phyloP scores from a whole-genome alignment of 129 eudicot genomes.

The sunflower (Helianthus annuus) region HanXRQr2.0-SUNRISE NC_035445.2:6297769-6298268 shows the following conservation, averaged over 20 bases:
- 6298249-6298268: conserved; percentile 90
- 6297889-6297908: conserved; percentile 88
- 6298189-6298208: conserved; percentile 96
- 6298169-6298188: conserved; percentile 92
- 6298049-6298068: conserved; percentile 96
- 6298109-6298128: conserved; percentile 99
- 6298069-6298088: conserved; percentile 94
- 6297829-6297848: conserved; percentile 84
- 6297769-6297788: neutral
- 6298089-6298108: conserved; percentile 93
- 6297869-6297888: conserved; percentile 98
- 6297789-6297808: conserved; percentile 52
- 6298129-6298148: conserved; percentile 92
- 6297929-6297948: conserved; percentile 90
- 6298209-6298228: conserved; percentile 94
- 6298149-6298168: conserved; percentile 97
- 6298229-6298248: conserved; percentile 95
- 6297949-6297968: conserved; percentile 96
- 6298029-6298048: conserved; percentile 97
- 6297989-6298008: conserved; percentile 99
- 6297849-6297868: conserved; percentile 97
- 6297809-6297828: conserved; percentile 61
- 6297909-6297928: conserved; percentile 99
- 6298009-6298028: conserved; percentile 99
- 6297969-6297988: conserved; percentile 96